Evolutionary conservation across 2,329 filamentous ascomycete species (phyloP).

Genomic region (Tolypocladium tropicale): DNA sequence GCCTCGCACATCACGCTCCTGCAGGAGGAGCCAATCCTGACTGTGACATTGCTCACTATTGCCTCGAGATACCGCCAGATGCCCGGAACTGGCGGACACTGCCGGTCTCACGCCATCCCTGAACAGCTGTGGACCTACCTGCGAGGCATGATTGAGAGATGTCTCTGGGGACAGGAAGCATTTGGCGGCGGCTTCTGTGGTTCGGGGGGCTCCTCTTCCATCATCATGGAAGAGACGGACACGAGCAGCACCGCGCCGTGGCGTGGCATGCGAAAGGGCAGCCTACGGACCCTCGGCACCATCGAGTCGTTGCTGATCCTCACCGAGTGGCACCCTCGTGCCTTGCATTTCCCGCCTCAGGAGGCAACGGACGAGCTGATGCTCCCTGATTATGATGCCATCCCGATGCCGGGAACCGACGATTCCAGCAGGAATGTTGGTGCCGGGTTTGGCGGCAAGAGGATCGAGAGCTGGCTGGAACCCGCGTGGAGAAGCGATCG

Average conservation of each 20-base stretch:
- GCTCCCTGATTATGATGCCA: conserved; percentile 47
- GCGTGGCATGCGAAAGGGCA: conserved; percentile 63
- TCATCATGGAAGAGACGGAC: conserved; percentile 41
- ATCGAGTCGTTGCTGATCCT: conserved; percentile 90
- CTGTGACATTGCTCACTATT: conserved; percentile 84
- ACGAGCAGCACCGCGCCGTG: conserved; percentile 60
- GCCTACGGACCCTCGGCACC: conserved; percentile 80
- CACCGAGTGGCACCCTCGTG: conserved; percentile 94
- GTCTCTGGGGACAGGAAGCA: conserved; percentile 92
- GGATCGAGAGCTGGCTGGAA: conserved; percentile 93
- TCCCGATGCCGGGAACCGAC: conserved; percentile 26
- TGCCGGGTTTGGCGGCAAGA: conserved; percentile 63
- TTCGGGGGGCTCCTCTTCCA: conserved; percentile 40
- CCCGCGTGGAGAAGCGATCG: conserved; percentile 90
- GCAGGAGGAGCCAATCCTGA: conserved; percentile 84
- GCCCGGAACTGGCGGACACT: conserved; percentile 68
- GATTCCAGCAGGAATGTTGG: conserved; percentile 20
- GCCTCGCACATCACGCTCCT: conserved; percentile 69
- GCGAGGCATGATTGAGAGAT: conserved; percentile 87
- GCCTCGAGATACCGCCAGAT: conserved; percentile 79
- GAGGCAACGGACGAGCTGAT: conserved; percentile 63
- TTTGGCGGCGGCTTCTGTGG: conserved; percentile 83
- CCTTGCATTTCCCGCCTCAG: conserved; percentile 83
- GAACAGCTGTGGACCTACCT: conserved; percentile 93
- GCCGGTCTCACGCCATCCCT: conserved; percentile 82